Conservation (phyloP, 306 rosid species). For the Acmispon strigosus region DNA sequence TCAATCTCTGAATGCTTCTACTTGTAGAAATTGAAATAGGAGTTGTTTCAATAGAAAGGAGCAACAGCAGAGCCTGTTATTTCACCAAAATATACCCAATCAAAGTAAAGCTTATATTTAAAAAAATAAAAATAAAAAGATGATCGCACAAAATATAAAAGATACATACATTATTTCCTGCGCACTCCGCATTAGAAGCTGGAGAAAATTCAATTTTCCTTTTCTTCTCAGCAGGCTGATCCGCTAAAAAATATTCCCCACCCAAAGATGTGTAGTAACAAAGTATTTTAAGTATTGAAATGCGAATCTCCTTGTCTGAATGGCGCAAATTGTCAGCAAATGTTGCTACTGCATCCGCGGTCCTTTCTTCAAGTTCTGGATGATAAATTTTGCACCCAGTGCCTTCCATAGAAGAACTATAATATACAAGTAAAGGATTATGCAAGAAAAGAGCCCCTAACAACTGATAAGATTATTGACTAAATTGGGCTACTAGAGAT, state of each 20-base stretch:
- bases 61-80: slow-evolving; percentile 60
- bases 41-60: slow-evolving; percentile 72
- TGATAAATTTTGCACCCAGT: slow-evolving; percentile 31
- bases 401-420: slow-evolving; percentile 49
- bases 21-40: slow-evolving; percentile 66
- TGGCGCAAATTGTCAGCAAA: slow-evolving; percentile 67
- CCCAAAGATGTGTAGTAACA: slow-evolving; percentile 44
- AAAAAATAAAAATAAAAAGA: background rate
- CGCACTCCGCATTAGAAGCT: slow-evolving; percentile 13
- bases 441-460: background rate
- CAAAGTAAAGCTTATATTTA: slow-evolving; percentile 1
- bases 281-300: slow-evolving; percentile 70
- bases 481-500: background rate
- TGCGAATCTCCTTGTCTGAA: slow-evolving; percentile 58
- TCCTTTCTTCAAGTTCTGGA: slow-evolving; percentile 44
- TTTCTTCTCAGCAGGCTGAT: slow-evolving; percentile 45
- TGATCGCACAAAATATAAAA: background rate
- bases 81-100: slow-evolving; percentile 22
- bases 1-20: slow-evolving; percentile 56
- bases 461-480: background rate
- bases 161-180: slow-evolving; percentile 49
- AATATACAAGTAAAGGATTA: slow-evolving; percentile 16
- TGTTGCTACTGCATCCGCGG: slow-evolving; percentile 30
- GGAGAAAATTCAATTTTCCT: slow-evolving; percentile 47
- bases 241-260: slow-evolving; percentile 32